A percentile compares a stretch with the other conserved stretches of the same genome.
These are phyloP conservation scores for Dendrobium nobile DNA, from an alignment of 106 monocot genomes.

Conservation along the genomic window DNA sequence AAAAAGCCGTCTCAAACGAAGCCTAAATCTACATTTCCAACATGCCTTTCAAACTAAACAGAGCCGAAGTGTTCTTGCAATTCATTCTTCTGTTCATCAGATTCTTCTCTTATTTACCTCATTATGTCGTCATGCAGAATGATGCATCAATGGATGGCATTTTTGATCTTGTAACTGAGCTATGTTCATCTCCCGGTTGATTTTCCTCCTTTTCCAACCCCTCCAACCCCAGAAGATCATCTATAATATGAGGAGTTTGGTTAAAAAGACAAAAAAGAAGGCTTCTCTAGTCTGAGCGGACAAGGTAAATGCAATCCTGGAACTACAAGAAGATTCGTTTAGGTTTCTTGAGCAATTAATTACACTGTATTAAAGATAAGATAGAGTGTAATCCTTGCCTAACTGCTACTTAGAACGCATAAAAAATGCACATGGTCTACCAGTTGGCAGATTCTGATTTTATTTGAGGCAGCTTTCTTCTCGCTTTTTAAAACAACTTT, in stretches of 20 bases:
- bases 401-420: too few species aligned
- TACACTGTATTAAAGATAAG: too few species aligned
- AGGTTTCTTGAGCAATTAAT: background rate
- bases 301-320: too few species aligned
- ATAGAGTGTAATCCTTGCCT: too few species aligned
- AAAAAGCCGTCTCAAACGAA: too few species aligned
- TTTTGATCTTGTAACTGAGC: background rate
- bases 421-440: too few species aligned
- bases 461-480: too few species aligned
- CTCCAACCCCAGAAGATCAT: background rate
- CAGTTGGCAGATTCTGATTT: too few species aligned
- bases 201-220: too few species aligned
- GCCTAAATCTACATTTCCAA: background rate
- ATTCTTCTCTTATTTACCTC: background rate
- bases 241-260: background rate
- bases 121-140: background rate
- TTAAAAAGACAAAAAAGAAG: background rate
- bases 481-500: too few species aligned
- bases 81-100: background rate
- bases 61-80: background rate
- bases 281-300: too few species aligned
- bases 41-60: background rate
- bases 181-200: background rate
- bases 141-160: background rate
- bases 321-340: background rate